Conservation (phyloP, 129 eudicot species). For the Ambrosia trifida region DNA sequence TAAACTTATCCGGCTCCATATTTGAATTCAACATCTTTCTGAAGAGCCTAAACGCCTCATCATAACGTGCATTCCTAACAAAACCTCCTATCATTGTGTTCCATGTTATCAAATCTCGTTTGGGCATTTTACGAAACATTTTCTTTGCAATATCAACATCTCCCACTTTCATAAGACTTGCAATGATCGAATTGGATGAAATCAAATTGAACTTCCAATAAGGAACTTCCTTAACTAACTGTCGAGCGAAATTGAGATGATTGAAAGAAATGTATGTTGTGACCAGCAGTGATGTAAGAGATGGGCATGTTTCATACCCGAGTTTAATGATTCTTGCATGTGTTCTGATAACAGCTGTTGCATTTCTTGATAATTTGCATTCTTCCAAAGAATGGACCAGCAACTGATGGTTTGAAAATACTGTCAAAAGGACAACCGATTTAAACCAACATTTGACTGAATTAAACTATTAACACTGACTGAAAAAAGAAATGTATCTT, state of each 20-base stretch:
- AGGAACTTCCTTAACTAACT: constrained; percentile 47
- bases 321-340: constrained; percentile 60
- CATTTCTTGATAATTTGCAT: constrained; percentile 40
- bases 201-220: constrained; percentile 40
- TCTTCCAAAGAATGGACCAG: constrained; percentile 51
- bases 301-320: constrained; percentile 49
- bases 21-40: constrained; percentile 55
- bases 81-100: constrained; percentile 72
- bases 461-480: not conserved
- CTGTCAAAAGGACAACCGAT: not conserved
- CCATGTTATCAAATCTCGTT: constrained; percentile 80
- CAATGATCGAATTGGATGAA: constrained; percentile 53
- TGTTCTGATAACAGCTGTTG: constrained; percentile 34
- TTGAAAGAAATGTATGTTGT: constrained; percentile 44
- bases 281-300: constrained; percentile 56
- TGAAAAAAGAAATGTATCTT: not conserved
- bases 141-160: constrained; percentile 57
- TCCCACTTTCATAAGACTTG: constrained; percentile 63
- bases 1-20: constrained; percentile 76
- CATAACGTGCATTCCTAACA: constrained; percentile 56
- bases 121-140: constrained; percentile 48
- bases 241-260: constrained; percentile 40
- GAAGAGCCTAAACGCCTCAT: constrained; percentile 61
- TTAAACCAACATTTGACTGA: not conserved
- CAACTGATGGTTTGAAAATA: constrained; percentile 46